Base-by-base conservation (phyloP, 257 asterid species). In the Cordia subcordata region DNA sequence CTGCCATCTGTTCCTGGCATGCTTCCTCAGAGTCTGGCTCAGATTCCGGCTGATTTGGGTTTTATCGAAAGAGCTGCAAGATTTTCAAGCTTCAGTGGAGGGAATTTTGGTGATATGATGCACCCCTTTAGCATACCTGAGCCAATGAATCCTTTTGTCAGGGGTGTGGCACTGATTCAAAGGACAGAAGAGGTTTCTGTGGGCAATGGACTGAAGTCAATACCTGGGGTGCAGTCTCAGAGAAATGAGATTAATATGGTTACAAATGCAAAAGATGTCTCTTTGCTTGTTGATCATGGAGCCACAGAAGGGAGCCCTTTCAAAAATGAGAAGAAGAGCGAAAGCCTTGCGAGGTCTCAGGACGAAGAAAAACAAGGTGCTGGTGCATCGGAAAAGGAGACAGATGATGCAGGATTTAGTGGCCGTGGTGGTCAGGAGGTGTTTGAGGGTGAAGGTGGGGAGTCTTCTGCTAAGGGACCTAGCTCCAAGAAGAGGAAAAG, bases 31-130 rank as follows among this genome's bases (percentile, higher is more conserved):
- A 79, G 78, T 52, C 71, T 82, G 65, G 82, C 89, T 54, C 86
- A 83, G 39, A 84, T 90, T 68, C 99, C 95, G 0, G 80, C 93
- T 51, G 97, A 90, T 79, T 84, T 85, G 0, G 95, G 77, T 18
- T 89, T 85, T 61, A 87, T 89, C 5, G 95, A 89, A 68, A 71
- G 99, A 72, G 99, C 97, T 3, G 96, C 95, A 1, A 80, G 92
- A 68, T 85, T 78, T 68, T 93, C 99, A 4, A 85, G 95, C 81
- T 93, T 93, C 53, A 66, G 81, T 68, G 88, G 95, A 66, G 99
- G 91, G 59, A 82, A 70, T 74, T 76, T 84, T 2, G 77, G 72
- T n/a, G 87, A 82, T 42, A 67, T 79, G 73, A 55, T 78, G 79
- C 83, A 68, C 68, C 82, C 88, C 11, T 77, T 80, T 55, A 52